phyloP scores from a whole-genome alignment of 1,284 basidiomycete species.

The Peniophora sp. region DNA sequence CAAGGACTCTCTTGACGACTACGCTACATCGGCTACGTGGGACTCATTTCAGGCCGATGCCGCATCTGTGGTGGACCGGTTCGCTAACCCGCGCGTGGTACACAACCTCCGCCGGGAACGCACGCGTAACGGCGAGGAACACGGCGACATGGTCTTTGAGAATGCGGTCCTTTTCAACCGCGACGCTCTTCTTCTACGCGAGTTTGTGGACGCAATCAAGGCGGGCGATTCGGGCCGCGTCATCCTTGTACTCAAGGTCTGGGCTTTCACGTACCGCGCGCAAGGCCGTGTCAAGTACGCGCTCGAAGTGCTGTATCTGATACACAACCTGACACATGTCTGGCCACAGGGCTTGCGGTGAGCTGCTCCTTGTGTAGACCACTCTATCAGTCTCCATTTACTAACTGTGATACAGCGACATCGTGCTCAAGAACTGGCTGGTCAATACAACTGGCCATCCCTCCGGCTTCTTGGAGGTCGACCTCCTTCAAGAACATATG shows the following conservation, averaged over 20 bases:
- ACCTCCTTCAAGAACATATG: slow-evolving; percentile 33
- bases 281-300: slow-evolving; percentile 30
- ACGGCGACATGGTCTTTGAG: slow-evolving; percentile 28
- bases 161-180: slow-evolving; percentile 26
- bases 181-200: slow-evolving; percentile 25
- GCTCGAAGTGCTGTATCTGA: slow-evolving; percentile 27
- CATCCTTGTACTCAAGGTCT: slow-evolving; percentile 24
- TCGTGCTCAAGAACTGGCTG: slow-evolving; percentile 31
- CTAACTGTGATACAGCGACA: slow-evolving; percentile 11
- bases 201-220: slow-evolving; percentile 28
- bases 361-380: slow-evolving; percentile 11
- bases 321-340: slow-evolving; percentile 29
- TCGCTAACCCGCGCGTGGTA: neutral
- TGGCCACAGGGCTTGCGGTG: slow-evolving; percentile 26
- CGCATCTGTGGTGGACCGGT: slow-evolving; percentile 1
- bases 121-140: slow-evolving; percentile 10
- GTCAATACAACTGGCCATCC: slow-evolving; percentile 26
- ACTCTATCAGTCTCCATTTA: neutral
- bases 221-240: slow-evolving; percentile 26
- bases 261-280: slow-evolving; percentile 23
- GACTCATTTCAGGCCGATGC: slow-evolving; percentile 7
- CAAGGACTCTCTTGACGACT: slow-evolving; percentile 15
- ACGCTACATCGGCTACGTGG: slow-evolving; percentile 12
- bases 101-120: slow-evolving; percentile 11
- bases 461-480: slow-evolving; percentile 24